These are phyloP conservation scores for Pilatotrama ljubarskyi DNA, from an alignment of 768 basidiomycete species.

Conservation along the genomic window DNA sequence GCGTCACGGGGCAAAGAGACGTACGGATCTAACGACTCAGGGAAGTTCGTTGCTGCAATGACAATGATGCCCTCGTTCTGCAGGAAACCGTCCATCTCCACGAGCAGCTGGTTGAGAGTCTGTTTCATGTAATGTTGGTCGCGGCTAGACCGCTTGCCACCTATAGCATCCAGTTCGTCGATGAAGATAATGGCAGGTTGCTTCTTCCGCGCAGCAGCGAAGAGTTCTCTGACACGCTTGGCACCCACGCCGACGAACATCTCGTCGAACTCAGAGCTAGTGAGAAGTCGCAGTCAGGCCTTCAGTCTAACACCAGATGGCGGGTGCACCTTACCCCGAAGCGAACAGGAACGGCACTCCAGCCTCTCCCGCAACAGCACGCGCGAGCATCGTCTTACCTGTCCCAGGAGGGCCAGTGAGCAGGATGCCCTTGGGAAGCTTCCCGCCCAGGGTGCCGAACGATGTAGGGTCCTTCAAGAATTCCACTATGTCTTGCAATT, in stretches of 20 bases:
- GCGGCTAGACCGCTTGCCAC: slow-evolving; percentile 80
- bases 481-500: slow-evolving; percentile 91
- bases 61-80: slow-evolving; percentile 94
- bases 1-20: slow-evolving; percentile 30
- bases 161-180: slow-evolving; percentile 93
- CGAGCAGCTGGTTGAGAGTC: slow-evolving; percentile 93
- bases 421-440: slow-evolving; percentile 90
- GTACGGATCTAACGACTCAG: slow-evolving; percentile 87
- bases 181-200: slow-evolving; percentile 98
- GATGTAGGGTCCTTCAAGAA: slow-evolving; percentile 92
- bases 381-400: slow-evolving; percentile 97
- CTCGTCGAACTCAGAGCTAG: slow-evolving; percentile 92
- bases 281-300: slow-evolving; percentile 3
- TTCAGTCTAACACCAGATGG: not conserved
- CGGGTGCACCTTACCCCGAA: slow-evolving; percentile 60
- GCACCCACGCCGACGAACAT: slow-evolving; percentile 97
- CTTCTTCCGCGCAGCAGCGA: slow-evolving; percentile 90
- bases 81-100: slow-evolving; percentile 97
- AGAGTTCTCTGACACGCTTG: slow-evolving; percentile 92
- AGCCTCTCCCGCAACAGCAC: slow-evolving; percentile 97
- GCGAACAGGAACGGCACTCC: slow-evolving; percentile 98
- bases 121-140: slow-evolving; percentile 92
- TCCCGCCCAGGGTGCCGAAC: slow-evolving; percentile 90
- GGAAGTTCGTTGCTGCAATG: slow-evolving; percentile 98
- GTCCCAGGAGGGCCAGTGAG: slow-evolving; percentile 92